phyloP scores from a whole-genome alignment of 129 eudicot genomes.

The Flaveria sonorensis region DNA sequence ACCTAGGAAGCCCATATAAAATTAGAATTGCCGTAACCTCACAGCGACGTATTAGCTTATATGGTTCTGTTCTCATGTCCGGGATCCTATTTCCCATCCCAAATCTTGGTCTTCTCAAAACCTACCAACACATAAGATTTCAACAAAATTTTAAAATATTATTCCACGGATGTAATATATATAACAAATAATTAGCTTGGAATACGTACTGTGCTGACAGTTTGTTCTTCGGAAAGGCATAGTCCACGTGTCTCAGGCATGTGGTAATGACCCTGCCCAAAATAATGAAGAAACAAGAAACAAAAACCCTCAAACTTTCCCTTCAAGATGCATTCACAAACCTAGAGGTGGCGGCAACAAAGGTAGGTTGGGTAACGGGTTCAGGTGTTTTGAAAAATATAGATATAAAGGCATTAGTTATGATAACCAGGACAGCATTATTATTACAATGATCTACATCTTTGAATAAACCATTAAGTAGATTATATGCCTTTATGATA shows the following conservation, averaged over 20 bases:
- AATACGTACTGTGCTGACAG: slow-evolving; percentile 71
- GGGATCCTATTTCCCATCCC: slow-evolving; percentile 63
- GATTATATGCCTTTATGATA: not conserved
- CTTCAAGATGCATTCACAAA: slow-evolving; percentile 1
- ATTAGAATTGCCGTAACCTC: slow-evolving; percentile 92
- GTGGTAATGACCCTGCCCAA: slow-evolving; percentile 73
- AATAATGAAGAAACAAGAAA: not conserved
- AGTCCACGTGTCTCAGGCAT: slow-evolving; percentile 88
- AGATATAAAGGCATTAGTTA: not conserved
- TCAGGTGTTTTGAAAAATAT: not conserved
- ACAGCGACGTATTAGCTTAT: slow-evolving; percentile 74
- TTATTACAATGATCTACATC: not conserved
- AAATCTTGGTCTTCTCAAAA: slow-evolving; percentile 57
- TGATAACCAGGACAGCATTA: not conserved
- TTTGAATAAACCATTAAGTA: not conserved
- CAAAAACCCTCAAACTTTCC: not conserved
- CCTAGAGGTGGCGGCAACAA: slow-evolving; percentile 14
- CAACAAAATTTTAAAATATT: not conserved
- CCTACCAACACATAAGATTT: slow-evolving; percentile 29
- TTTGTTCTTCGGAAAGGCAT: slow-evolving; percentile 87
- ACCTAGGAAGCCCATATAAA: slow-evolving; percentile 89
- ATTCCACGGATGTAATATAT: not conserved
- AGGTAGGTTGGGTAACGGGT: not conserved
- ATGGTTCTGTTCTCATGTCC: slow-evolving; percentile 74
- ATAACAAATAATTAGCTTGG: not conserved